These are phyloP conservation scores for Xylaria sp. DNA, from an alignment of 2,329 filamentous ascomycete genomes.

Conservation along the genomic window DNA sequence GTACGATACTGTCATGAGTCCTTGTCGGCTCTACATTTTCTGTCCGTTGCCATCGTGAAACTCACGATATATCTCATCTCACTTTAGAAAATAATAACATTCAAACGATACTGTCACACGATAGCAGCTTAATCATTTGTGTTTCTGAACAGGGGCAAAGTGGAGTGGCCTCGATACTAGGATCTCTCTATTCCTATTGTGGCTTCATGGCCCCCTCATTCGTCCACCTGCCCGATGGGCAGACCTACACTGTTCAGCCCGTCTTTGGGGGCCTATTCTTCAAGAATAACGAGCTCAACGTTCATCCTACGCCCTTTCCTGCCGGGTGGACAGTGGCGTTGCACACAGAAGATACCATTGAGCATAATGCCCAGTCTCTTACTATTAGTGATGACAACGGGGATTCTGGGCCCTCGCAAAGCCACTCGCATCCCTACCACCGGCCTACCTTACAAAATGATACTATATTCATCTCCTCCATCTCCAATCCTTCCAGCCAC, in stretches of 20 bases:
- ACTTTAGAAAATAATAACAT: background rate
- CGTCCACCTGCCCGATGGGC: slow-evolving; percentile 86
- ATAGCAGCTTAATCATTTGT: background rate
- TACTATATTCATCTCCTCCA: slow-evolving; percentile 89
- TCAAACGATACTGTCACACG: background rate
- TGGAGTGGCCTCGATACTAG: background rate
- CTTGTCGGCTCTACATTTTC: background rate
- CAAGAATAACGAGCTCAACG: slow-evolving; percentile 80
- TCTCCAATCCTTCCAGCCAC: slow-evolving; percentile 81
- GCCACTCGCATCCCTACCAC: slow-evolving; percentile 72
- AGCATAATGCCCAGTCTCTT: slow-evolving; percentile 46
- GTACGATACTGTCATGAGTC: background rate
- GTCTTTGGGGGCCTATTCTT: slow-evolving; percentile 94
- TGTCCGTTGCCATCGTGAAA: background rate
- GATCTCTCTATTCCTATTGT: background rate
- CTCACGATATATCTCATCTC: background rate
- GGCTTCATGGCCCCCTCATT: slow-evolving; percentile 53
- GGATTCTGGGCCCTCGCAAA: slow-evolving; percentile 45
- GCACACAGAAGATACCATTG: slow-evolving; percentile 69
- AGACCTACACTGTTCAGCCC: slow-evolving; percentile 81
- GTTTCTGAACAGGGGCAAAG: background rate
- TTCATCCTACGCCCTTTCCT: slow-evolving; percentile 77
- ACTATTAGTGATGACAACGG: slow-evolving; percentile 49
- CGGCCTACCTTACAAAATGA: slow-evolving; percentile 82
- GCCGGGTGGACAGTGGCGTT: slow-evolving; percentile 91